Evolutionary conservation across 176 grass and related monocot genomes (phyloP).

Genomic region (Triticum timopheevii): DNA sequence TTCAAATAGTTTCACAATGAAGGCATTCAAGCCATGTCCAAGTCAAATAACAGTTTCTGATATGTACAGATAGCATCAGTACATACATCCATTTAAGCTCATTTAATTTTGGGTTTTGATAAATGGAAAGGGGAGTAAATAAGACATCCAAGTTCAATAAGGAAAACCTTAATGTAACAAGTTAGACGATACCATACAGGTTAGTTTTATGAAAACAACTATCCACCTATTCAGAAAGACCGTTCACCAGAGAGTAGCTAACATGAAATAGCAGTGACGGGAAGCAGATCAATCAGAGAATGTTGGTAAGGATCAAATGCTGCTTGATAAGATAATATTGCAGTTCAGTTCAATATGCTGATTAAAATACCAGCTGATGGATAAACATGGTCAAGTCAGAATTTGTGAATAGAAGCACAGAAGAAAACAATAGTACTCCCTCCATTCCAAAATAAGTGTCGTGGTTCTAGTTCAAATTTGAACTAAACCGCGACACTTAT

Average conservation of each 20-base stretch:
- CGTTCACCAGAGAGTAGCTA: not conserved
- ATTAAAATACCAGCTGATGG: not conserved
- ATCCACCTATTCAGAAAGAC: not conserved
- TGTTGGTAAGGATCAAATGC: not conserved
- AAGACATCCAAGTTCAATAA: not conserved
- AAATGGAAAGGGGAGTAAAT: not conserved
- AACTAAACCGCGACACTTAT: no score
- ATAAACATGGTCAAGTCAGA: not conserved
- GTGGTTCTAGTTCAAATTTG: no score
- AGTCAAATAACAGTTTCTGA: conserved; percentile 15
- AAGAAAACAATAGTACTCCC: not conserved
- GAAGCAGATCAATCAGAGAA: not conserved
- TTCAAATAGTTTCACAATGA: not conserved
- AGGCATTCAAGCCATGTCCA: not conserved
- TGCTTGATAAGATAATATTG: not conserved
- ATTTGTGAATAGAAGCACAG: not conserved
- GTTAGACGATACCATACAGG: not conserved
- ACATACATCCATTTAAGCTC: not conserved
- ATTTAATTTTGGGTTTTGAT: not conserved
- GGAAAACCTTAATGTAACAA: not conserved
- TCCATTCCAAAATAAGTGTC: no score
- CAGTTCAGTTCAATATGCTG: not conserved
- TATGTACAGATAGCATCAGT: conserved; percentile 16
- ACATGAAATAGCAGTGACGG: not conserved
- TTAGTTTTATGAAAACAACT: not conserved